phyloP scores from a whole-genome alignment of 2,329 filamentous ascomycete species.

The Penicillium sp. region DNA sequence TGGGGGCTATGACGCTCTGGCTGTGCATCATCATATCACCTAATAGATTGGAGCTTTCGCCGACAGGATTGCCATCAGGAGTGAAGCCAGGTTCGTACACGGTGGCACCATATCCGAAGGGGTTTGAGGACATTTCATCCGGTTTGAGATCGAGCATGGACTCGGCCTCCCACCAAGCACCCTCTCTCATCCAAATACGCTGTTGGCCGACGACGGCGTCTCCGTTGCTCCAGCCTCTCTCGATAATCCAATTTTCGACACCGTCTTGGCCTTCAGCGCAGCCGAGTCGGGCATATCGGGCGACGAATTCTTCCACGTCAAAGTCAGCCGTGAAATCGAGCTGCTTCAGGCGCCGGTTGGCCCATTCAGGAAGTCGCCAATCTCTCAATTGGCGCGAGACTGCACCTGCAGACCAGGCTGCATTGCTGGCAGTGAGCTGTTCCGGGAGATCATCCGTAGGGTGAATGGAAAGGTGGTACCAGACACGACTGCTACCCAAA shows the following conservation, averaged over 20 bases:
- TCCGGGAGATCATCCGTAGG: slow-evolving; percentile 84
- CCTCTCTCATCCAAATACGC: slow-evolving; percentile 92
- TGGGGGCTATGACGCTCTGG: slow-evolving; percentile 53
- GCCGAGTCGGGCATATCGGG: slow-evolving; percentile 78
- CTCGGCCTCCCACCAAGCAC: slow-evolving; percentile 97
- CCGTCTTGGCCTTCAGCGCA: slow-evolving; percentile 90
- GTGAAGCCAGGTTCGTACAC: slow-evolving; percentile 75
- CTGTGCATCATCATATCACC: slow-evolving; percentile 64
- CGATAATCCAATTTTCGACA: slow-evolving; percentile 89
- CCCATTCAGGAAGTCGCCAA: slow-evolving; percentile 95
- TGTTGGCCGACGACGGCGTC: slow-evolving; percentile 90
- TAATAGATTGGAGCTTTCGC: slow-evolving; percentile 62
- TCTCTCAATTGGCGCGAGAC: slow-evolving; percentile 90
- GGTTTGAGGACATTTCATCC: slow-evolving; percentile 50
- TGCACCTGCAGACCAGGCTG: slow-evolving; percentile 88
- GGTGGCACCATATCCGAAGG: slow-evolving; percentile 56
- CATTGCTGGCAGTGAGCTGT: slow-evolving; percentile 70
- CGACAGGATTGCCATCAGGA: slow-evolving; percentile 58
- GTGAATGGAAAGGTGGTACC: slow-evolving; percentile 92
- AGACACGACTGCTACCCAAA: slow-evolving; percentile 82
- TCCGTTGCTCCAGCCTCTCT: slow-evolving; percentile 97
- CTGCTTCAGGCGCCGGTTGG: slow-evolving; percentile 85
- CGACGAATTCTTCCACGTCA: slow-evolving; percentile 86
- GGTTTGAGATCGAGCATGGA: slow-evolving; percentile 90
- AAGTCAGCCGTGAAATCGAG: slow-evolving; percentile 98